phyloP scores from a whole-genome alignment of 2,329 filamentous ascomycete genomes.

The Exophiala bonariae region DNA sequence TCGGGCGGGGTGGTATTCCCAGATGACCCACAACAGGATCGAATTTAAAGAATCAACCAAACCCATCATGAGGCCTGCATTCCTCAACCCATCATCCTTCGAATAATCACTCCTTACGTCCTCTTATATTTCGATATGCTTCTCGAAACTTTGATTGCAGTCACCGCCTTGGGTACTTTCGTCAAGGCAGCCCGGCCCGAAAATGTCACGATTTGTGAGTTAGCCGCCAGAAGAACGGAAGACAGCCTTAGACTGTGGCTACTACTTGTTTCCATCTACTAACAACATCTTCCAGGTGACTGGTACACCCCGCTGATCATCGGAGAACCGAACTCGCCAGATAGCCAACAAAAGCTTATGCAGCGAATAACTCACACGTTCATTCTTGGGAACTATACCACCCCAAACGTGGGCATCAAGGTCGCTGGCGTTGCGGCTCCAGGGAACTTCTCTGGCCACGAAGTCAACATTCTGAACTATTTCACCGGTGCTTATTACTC shows the following conservation, averaged over 20 bases:
- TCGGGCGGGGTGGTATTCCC: too few relatives aligned
- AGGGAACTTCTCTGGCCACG: constrained; percentile 49
- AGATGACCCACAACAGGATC: too few relatives aligned
- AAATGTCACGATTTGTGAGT: constrained; percentile 38
- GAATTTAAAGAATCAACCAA: too few relatives aligned
- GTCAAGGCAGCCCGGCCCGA: background rate
- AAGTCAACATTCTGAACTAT: constrained; percentile 60
- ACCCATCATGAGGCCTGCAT: too few relatives aligned
- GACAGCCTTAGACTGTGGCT: too few relatives aligned
- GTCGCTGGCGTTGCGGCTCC: constrained; percentile 60
- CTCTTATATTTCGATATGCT: background rate
- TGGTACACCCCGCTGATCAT: constrained; percentile 61
- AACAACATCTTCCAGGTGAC: constrained; percentile 61
- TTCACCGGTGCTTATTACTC: constrained; percentile 58
- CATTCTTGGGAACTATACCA: constrained; percentile 63
- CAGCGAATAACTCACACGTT: constrained; percentile 63
- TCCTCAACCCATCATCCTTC: too few relatives aligned
- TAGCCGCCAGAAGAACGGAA: too few relatives aligned
- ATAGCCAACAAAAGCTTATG: constrained; percentile 58
- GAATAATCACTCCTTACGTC: too few relatives aligned
- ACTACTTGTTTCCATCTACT: too few relatives aligned
- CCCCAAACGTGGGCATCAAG: constrained; percentile 52
- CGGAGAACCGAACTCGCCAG: constrained; percentile 59
- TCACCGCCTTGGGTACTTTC: background rate
- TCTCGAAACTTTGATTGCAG: background rate